Conservation (phyloP, 441 rosid genomes). For the Lepidium campestre region DNA sequence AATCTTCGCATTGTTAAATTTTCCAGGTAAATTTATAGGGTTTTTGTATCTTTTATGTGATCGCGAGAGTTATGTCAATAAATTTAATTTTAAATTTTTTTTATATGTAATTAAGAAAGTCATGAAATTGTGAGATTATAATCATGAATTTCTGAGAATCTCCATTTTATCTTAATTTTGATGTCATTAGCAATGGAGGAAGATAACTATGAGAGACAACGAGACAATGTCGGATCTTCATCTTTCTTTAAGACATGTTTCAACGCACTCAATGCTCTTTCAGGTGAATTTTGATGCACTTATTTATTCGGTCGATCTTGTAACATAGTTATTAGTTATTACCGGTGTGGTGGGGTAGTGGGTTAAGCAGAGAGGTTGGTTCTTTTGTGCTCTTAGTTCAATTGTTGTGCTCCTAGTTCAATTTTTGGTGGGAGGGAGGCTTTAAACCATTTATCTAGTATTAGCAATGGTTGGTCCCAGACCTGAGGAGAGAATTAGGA, state of each 20-base stretch:
- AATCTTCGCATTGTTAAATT: not conserved
- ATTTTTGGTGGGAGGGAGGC: no score
- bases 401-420: no score
- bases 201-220: slow-evolving; percentile 3
- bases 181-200: slow-evolving; percentile 19
- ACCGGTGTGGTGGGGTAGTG: no score
- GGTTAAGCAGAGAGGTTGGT: no score
- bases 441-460: no score
- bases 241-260: slow-evolving; percentile 19
- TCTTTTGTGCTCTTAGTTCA: no score
- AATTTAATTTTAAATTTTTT: no score
- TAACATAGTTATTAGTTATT: not conserved
- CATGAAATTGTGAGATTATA: not conserved
- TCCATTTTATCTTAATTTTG: not conserved
- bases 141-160: not conserved
- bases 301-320: not conserved
- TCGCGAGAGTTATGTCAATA: not conserved
- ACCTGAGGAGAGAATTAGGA: no score
- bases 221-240: slow-evolving; percentile 10
- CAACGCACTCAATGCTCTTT: slow-evolving; percentile 26
- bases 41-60: not conserved
- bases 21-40: not conserved
- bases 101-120: not conserved
- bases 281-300: slow-evolving; percentile 8
- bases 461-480: no score